A percentile compares a stretch with the other conserved stretches of the same genome.
These are phyloP conservation scores for Podospora didyma DNA, from an alignment of 495 filamentous ascomycete genomes.

Conservation along the genomic window DNA sequence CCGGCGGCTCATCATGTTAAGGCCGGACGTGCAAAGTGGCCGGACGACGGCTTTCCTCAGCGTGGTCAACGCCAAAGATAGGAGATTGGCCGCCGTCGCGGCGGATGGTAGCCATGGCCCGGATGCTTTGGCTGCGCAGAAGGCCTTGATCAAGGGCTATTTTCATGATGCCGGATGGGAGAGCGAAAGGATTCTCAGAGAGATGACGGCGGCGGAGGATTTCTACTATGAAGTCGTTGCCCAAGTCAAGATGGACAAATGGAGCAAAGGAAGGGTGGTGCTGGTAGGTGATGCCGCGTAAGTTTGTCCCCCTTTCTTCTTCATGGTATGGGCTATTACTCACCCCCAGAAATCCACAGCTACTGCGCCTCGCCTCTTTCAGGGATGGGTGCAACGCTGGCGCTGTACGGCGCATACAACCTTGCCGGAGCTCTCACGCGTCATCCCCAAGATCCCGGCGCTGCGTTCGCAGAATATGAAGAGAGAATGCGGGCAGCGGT, in stretches of 20 bases:
- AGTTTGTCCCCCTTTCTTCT: background rate
- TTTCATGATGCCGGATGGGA: conserved; percentile 48
- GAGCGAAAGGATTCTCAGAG: conserved; percentile 34
- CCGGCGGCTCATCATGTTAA: background rate
- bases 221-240: conserved; percentile 46
- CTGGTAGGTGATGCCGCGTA: conserved; percentile 48
- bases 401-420: conserved; percentile 23
- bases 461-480: background rate
- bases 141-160: conserved; percentile 11
- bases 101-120: background rate
- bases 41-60: background rate
- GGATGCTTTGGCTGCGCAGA: background rate
- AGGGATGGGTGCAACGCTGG: conserved; percentile 23
- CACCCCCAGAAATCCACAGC: background rate
- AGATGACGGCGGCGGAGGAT: conserved; percentile 32
- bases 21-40: background rate
- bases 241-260: conserved; percentile 30
- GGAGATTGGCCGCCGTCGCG: background rate
- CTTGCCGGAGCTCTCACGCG: conserved; percentile 14
- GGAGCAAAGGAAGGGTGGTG: conserved; percentile 40
- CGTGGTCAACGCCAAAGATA: background rate
- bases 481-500: background rate
- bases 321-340: background rate
- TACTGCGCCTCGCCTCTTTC: conserved; percentile 7
- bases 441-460: background rate